Evolutionary conservation across 768 basidiomycete species (phyloP), one percentile per base, ranked within the genome.

Genomic region (Boletus reticulatus): DNA sequence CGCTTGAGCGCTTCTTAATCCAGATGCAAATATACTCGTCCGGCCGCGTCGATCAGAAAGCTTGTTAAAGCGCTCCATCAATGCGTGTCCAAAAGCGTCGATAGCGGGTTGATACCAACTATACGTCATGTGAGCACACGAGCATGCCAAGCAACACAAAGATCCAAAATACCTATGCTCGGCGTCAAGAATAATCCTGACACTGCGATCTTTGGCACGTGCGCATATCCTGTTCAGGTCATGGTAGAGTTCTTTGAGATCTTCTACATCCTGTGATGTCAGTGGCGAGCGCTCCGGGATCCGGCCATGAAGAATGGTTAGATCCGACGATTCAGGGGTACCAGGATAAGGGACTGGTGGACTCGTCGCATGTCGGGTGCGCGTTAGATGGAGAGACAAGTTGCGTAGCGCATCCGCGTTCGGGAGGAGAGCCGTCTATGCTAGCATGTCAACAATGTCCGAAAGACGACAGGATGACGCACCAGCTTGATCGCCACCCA

Each of bases 401-500:
- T 78, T 83, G 53, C 80, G 73, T 6, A 94, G 76, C 1, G 86
- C 73, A 34, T 79, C 72, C 11, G 84, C 80, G 58, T 85, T 76
- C 1, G 87, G 84, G 19, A 92, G 66, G 36, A 94, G 75, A 0
- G 89, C 89, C 3, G 85, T 87, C 85, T 89, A 50, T 19, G 24
- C 44, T 11, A 0, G 7, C 13, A n/a, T 14, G 36, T 59, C 51
- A 53, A 17, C 39, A 36, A 16, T 3, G 27, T 46, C 39, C 2
- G 14, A 4, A 34, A 37, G 29, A 42, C n/a, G 47, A 39, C 29
- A 43, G 4, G 37, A 29, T 16, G 3, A 62, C 85, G 56, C 59
- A 88, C 89, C 55, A 95, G 75, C 71, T 96, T 96, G 22, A 96
- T 71, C 1, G 94, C 92, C 20, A 96, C 86, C 84, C 90, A 92